A percentile compares a stretch with the other conserved stretches of the same genome.
Conservation (phyloP, 257 asterid genomes). For the Jacaranda mimosifolia region DNA sequence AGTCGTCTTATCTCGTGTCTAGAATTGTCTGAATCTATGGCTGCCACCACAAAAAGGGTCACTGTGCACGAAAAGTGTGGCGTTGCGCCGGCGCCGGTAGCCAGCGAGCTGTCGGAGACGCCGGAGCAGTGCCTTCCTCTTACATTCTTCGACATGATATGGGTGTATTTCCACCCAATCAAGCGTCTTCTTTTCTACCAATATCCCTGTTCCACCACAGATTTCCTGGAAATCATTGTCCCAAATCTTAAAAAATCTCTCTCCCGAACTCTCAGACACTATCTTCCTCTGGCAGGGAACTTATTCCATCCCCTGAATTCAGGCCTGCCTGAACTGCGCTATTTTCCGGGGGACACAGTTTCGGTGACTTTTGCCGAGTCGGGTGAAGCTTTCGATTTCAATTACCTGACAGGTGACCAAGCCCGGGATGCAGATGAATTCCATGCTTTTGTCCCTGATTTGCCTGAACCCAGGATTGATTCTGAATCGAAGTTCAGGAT, state of each 20-base stretch:
- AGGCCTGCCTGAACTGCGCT: conserved; percentile 41
- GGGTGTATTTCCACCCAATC: conserved; percentile 51
- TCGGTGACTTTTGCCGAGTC: conserved; percentile 40
- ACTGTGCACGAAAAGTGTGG: conserved; percentile 31
- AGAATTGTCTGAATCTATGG: not conserved
- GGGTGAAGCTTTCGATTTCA: conserved; percentile 34
- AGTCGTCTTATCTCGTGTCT: too few relatives aligned
- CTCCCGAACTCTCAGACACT: conserved; percentile 47
- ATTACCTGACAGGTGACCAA: conserved; percentile 38
- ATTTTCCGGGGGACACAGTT: conserved; percentile 44
- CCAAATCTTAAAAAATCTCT: conserved; percentile 54
- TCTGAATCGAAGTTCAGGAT: conserved; percentile 1
- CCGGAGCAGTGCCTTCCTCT: conserved; percentile 45
- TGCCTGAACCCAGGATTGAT: conserved; percentile 30
- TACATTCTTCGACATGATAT: conserved; percentile 49
- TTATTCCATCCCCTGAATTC: conserved; percentile 32
- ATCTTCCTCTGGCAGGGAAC: conserved; percentile 52
- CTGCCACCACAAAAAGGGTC: not conserved
- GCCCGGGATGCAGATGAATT: conserved; percentile 35
- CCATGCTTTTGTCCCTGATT: conserved; percentile 36
- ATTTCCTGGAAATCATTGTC: conserved; percentile 42
- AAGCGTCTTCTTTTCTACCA: conserved; percentile 56
- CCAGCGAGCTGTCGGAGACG: not conserved
- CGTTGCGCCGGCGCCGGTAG: conserved; percentile 22
- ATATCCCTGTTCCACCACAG: conserved; percentile 41